Conservation (phyloP, 208 protist species). For the Trypanosoma caninum region DNA sequence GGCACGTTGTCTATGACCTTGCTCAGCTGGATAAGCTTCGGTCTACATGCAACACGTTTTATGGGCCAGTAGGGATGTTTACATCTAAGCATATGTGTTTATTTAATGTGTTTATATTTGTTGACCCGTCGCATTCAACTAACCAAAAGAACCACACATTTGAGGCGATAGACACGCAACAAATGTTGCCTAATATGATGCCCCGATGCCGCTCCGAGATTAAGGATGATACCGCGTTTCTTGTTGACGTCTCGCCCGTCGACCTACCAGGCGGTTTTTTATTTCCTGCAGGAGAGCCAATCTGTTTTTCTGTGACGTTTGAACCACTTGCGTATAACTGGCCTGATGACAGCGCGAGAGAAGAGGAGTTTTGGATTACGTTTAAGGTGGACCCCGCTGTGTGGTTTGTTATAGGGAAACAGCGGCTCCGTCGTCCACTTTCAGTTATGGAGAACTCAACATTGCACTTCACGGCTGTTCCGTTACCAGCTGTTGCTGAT, state of each 20-base stretch:
- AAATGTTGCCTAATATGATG: background rate
- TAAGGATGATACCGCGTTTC: background rate
- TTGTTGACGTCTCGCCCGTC: constrained; percentile 32
- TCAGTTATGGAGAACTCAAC: constrained; percentile 68
- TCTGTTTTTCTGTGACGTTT: constrained; percentile 67
- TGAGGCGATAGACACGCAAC: background rate
- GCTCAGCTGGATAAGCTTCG: constrained; percentile 35
- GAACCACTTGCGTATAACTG: constrained; percentile 77
- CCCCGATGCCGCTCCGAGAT: background rate
- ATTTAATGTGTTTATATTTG: constrained; percentile 72
- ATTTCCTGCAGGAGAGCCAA: constrained; percentile 72
- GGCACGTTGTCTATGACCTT: constrained; percentile 38
- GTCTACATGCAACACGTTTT: constrained; percentile 52
- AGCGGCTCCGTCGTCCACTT: constrained; percentile 56
- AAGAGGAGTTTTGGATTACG: constrained; percentile 75
- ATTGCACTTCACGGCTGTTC: constrained; percentile 71
- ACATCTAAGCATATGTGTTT: constrained; percentile 64
- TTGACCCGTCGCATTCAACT: constrained; percentile 50
- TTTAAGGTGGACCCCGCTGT: constrained; percentile 57
- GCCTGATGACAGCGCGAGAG: constrained; percentile 55
- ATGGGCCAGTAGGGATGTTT: constrained; percentile 48
- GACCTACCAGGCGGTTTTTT: constrained; percentile 45
- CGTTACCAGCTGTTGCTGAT: constrained; percentile 34
- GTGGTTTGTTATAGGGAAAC: constrained; percentile 82
- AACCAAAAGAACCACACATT: constrained; percentile 39